Evolutionary conservation across 176 grass and related monocot species (phyloP), one percentile per base, ranked within the genome.

Genomic region (Eragrostis nindensis): DNA sequence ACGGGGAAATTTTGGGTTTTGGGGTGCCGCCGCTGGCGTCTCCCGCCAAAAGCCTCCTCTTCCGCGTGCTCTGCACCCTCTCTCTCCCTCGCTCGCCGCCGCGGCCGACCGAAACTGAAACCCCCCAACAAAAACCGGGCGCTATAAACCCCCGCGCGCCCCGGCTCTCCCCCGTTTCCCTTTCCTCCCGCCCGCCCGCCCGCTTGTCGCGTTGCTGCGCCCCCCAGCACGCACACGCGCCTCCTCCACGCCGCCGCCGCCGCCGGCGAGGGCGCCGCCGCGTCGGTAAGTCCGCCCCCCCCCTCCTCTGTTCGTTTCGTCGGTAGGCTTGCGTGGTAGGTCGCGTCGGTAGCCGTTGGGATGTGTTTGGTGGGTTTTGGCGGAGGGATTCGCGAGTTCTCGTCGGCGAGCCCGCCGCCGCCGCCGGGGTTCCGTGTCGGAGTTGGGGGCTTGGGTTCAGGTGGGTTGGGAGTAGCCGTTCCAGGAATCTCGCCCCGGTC

Each of bases 41-140:
- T 76, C 73, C 73, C 73, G 74, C 74, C 74, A 62, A 76, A 76
- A 76, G 40, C 73, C 21, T 59, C 73, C 64, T 36, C 27, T 44
- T 57, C 43, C 43, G 8, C 43, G 43, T 45, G 43, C 43, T 45
- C 32, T 4, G n/a, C 32, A 2, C 32, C 32, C 32, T 36, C 32
- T 4, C 32, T 4, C 32, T 36, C 32, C 32, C 32, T 36, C 32
- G 32, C 59, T 48, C 75, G 57, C 75, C 61, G 76, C 76, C 75
- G 60, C 75, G 32, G 73, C 73, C 53, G 21, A 43, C 73, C 53
- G 21, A 43, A 60, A 76, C 71, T 16, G 41, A 65, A 21, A 14
- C 25, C 59, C 74, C 75, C 7, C 8, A 11, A 42, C 15, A n/a
- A 2, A 24, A 56, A 22, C 26, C 22, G 12, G 55, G 55, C 68